These are phyloP conservation scores for Malus domestica DNA, from an alignment of 306 rosid species.

Conservation along the genomic window DNA sequence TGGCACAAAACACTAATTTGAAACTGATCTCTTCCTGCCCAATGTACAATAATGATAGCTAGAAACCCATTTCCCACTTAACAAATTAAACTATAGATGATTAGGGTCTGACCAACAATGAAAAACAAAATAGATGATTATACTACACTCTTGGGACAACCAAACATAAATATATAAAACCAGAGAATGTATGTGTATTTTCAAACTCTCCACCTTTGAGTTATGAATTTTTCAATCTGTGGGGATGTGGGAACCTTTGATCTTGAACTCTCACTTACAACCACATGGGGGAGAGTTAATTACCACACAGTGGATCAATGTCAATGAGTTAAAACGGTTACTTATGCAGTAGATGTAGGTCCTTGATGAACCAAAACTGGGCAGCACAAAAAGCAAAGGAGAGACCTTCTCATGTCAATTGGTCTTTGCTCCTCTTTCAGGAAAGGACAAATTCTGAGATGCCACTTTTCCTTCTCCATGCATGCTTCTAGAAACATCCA, in stretches of 20 bases:
- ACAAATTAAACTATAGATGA: not conserved
- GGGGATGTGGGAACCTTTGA: conserved; percentile 18
- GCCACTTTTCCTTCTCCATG: conserved; percentile 53
- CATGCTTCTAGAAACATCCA: conserved; percentile 39
- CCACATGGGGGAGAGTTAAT: conserved; percentile 27
- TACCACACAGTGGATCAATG: not conserved
- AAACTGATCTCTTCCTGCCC: not conserved
- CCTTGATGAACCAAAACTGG: conserved; percentile 31
- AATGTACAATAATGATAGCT: not conserved
- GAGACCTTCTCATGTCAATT: conserved; percentile 39
- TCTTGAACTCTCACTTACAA: conserved; percentile 25
- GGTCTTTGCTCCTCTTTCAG: conserved; percentile 34
- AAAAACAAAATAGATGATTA: not conserved
- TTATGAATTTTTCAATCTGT: not conserved
- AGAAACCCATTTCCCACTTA: no score
- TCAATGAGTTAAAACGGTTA: conserved; percentile 24
- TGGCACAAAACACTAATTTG: not conserved
- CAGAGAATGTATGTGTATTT: not conserved
- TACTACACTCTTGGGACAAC: not conserved
- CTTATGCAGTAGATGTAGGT: conserved; percentile 20
- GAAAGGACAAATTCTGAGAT: conserved; percentile 81
- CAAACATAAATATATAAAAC: not conserved
- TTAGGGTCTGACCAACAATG: not conserved
- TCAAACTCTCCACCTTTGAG: not conserved
- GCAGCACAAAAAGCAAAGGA: conserved; percentile 47